Conservation (phyloP, 306 rosid species). For the Prunus davidiana region DNA sequence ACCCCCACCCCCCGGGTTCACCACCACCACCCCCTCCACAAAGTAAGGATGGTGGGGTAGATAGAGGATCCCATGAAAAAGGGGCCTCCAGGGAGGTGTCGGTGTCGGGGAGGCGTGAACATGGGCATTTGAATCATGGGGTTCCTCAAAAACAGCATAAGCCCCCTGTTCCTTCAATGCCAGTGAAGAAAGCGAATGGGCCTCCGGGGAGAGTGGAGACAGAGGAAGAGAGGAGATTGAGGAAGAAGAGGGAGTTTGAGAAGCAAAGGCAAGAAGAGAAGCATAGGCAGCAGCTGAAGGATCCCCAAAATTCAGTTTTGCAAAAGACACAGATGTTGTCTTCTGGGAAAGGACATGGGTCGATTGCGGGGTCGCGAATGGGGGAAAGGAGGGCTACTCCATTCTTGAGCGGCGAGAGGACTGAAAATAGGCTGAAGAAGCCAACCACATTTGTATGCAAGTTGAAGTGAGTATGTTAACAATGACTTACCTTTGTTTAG, state of each 20-base stretch:
- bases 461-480: constrained; percentile 74
- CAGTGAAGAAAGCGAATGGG: constrained; percentile 54
- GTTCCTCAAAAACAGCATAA: constrained; percentile 57
- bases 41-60: constrained; percentile 37
- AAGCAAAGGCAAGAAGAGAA: constrained; percentile 87
- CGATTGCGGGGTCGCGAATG: constrained; percentile 80
- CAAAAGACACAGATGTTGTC: constrained; percentile 72
- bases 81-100: constrained; percentile 44
- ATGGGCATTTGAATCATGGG: constrained; percentile 53
- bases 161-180: constrained; percentile 43
- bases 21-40: constrained; percentile 60
- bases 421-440: constrained; percentile 93
- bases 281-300: constrained; percentile 83
- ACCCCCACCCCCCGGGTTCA: constrained; percentile 67
- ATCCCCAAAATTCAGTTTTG: constrained; percentile 65
- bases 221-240: constrained; percentile 74
- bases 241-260: constrained; percentile 86
- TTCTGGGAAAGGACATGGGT: constrained; percentile 81
- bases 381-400: constrained; percentile 77
- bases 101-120: constrained; percentile 58
- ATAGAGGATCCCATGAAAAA: constrained; percentile 45
- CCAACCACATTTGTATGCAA: constrained; percentile 98
- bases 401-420: constrained; percentile 77
- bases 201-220: constrained; percentile 63
- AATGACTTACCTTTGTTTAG: constrained; percentile 10